Conservation (phyloP, 2,329 filamentous ascomycete genomes). For the Penicillium crustosum region DNA sequence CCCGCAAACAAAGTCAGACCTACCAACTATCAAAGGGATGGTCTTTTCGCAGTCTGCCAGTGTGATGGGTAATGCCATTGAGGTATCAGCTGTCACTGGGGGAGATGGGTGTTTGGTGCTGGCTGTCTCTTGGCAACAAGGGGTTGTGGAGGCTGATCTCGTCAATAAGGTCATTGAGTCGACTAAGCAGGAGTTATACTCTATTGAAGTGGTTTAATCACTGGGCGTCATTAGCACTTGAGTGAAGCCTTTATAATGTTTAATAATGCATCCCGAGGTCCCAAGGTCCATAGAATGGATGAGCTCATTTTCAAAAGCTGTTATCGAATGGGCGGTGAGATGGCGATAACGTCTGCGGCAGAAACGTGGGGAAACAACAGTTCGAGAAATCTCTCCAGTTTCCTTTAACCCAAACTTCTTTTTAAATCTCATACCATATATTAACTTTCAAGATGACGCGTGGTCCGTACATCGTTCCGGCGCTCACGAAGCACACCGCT, state of each 20-base stretch:
- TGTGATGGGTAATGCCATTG: slow-evolving; percentile 40
- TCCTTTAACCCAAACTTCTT: neutral
- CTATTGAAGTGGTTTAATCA: neutral
- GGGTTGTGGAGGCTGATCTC: slow-evolving; percentile 33
- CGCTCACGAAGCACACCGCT: slow-evolving; percentile 79
- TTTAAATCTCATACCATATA: neutral
- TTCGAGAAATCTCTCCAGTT: neutral
- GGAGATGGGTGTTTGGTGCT: slow-evolving; percentile 46
- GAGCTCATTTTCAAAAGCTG: neutral
- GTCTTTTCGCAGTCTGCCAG: slow-evolving; percentile 48
- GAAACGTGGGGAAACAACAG: slow-evolving; percentile 23
- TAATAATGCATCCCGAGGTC: neutral
- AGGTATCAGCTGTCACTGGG: slow-evolving; percentile 45
- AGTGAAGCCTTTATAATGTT: neutral
- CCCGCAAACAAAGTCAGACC: slow-evolving; percentile 8
- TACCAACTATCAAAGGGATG: slow-evolving; percentile 40
- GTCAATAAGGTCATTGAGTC: slow-evolving; percentile 22
- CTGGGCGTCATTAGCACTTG: neutral
- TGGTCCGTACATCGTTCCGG: slow-evolving; percentile 70
- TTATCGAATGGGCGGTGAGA: slow-evolving; percentile 23
- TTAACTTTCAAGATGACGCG: slow-evolving; percentile 43
- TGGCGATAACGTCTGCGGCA: slow-evolving; percentile 24
- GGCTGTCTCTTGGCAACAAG: slow-evolving; percentile 44
- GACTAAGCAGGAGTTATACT: slow-evolving; percentile 16
- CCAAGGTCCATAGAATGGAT: too few species aligned